Evolutionary conservation across 2,329 filamentous ascomycete genomes (phyloP), one percentile per base, ranked within the genome.

Genomic region (Arthrobotrys entomopaga): DNA sequence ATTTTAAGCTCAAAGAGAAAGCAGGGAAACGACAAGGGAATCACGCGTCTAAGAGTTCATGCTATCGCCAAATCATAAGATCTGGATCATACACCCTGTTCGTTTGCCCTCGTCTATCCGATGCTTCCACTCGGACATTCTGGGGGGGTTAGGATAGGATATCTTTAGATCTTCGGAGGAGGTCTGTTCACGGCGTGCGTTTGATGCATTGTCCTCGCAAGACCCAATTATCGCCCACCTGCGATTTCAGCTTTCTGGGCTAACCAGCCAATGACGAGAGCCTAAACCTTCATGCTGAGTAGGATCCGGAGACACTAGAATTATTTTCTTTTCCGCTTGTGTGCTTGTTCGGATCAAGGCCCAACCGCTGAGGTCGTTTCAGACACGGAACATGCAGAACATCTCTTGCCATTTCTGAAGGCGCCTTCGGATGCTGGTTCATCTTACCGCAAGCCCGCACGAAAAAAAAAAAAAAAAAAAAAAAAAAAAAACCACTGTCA

Each of bases 1-100:
- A 19, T 42, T 52, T 65, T 63, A 65, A 61, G 49, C 61, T 65
- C 61, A 34, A 29, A 54, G n/a, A 54, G 50, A 48, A 26, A 46
- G 58, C 69, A 73, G 69, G 69, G 69, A 72, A 73, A 65, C 63
- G 69, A 73, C 69, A 73, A 73, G 69, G 69, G 69, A 73, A 73
- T 73, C 69, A 73, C 69, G 69, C 69, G 69, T 73, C 34, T 70
- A 70, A 70, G 65, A 70, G 42, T 70, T 63, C 53, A 70, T 70
- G 65, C 65, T 52, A 63, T 70, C 65, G 34, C 34, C 54, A 57
- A 52, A 29, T 34, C 10, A 34, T 34, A 20, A 52, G 65, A 70
- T 70, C 65, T 70, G 65, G 50, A 70, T 70, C 58, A 70, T 42
- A 57, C 57, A 70, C 65, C 58, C 58, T 63, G 58, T 43, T 13